phyloP scores from a whole-genome alignment of 176 grass and related monocot species.

The Lolium multiflorum region DNA sequence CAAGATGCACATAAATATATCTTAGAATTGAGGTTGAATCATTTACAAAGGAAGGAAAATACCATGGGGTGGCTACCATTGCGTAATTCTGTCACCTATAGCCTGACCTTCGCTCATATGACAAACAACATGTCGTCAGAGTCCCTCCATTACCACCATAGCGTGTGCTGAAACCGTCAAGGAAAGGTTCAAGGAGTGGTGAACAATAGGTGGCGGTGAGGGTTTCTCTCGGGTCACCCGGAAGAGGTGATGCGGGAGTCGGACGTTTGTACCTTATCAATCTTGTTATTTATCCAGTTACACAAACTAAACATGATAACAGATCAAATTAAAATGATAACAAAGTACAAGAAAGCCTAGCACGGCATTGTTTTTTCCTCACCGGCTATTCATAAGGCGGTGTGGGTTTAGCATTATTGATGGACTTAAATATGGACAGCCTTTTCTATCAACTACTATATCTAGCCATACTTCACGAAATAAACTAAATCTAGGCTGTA shows the following conservation, averaged over 20 bases:
- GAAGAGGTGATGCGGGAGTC: not conserved
- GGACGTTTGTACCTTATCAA: accelerated
- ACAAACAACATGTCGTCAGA: too few relatives aligned
- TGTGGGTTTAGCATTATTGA: constrained; percentile 22
- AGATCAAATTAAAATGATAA: not conserved
- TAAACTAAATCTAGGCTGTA: constrained; percentile 29
- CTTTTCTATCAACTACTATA: constrained; percentile 2
- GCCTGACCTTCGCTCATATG: too few relatives aligned
- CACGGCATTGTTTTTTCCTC: not conserved
- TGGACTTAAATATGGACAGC: not conserved
- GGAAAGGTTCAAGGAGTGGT: not conserved
- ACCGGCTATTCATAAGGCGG: not conserved
- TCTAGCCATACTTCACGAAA: not conserved
- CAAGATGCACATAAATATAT: too few relatives aligned
- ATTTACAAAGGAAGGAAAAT: too few relatives aligned
- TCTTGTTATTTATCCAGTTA: not conserved
- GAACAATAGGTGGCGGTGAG: not conserved
- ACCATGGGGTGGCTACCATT: too few relatives aligned
- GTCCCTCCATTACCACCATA: accelerated
- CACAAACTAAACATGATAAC: not conserved
- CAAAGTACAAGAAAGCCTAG: not conserved
- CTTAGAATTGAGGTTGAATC: too few relatives aligned
- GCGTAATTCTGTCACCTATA: too few relatives aligned
- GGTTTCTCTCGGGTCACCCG: not conserved
- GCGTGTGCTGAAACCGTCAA: not conserved